Evolutionary conservation across 164 flowering plant genomes (phyloP).

Genomic region (Dillenia turbinata): DNA sequence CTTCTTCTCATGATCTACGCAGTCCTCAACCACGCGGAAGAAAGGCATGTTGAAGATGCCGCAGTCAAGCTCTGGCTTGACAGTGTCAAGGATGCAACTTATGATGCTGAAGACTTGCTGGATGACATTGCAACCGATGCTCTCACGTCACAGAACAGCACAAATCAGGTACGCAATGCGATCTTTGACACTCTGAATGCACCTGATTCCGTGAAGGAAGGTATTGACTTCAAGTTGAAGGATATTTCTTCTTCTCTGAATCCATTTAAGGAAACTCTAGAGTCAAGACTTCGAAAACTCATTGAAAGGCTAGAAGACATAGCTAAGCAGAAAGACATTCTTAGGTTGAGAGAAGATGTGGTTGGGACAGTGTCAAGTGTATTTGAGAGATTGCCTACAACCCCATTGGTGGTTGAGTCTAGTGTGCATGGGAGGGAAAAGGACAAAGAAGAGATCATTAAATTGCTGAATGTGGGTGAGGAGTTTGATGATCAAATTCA

Average conservation of each 20-base stretch:
- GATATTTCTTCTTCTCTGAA: slow-evolving; percentile 2
- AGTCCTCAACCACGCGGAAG: slow-evolving; percentile 11
- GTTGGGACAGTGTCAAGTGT: neutral
- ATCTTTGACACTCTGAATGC: neutral
- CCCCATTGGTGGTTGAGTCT: neutral
- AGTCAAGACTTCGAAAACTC: no score
- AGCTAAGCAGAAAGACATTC: no score
- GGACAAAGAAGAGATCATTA: slow-evolving; percentile 9
- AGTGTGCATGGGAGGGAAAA: slow-evolving; percentile 16
- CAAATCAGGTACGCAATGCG: neutral
- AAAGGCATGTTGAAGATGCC: slow-evolving; percentile 6
- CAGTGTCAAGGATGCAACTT: slow-evolving; percentile 7
- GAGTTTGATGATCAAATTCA: neutral
- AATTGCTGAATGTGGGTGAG: slow-evolving; percentile 6
- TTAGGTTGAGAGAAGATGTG: no score
- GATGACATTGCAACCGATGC: slow-evolving; percentile 8
- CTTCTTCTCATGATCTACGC: neutral
- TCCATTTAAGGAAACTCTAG: no score
- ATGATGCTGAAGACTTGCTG: slow-evolving; percentile 11
- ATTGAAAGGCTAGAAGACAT: slow-evolving; percentile 4
- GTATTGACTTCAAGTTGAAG: slow-evolving; percentile 8
- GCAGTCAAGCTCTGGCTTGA: slow-evolving; percentile 15
- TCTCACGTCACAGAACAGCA: neutral
- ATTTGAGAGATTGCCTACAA: neutral
- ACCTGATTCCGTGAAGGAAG: neutral